phyloP scores from a whole-genome alignment of 2,329 filamentous ascomycete genomes.

The Anthostomella pinea region DNA sequence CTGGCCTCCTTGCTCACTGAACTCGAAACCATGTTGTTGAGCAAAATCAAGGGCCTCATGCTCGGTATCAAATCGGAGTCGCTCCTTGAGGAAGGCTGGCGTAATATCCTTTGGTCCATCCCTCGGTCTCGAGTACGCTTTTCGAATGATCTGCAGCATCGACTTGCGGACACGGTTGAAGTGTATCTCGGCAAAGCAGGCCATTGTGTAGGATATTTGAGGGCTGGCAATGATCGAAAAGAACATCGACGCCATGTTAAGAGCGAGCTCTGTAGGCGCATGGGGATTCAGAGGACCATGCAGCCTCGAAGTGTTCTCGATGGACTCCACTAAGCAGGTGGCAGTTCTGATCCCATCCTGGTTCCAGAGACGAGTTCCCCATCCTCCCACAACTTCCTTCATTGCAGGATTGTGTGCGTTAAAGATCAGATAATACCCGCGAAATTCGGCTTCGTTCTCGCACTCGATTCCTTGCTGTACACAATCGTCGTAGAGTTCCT shows the following conservation, averaged over 20 bases:
- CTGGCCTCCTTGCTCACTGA: constrained; percentile 39
- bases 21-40: constrained; percentile 54
- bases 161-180: constrained; percentile 59
- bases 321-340: constrained; percentile 55
- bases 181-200: constrained; percentile 66
- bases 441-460: constrained; percentile 63
- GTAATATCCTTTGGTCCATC: constrained; percentile 60
- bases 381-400: constrained; percentile 52
- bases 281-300: constrained; percentile 55
- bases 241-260: constrained; percentile 51
- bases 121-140: constrained; percentile 54
- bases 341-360: constrained; percentile 61
- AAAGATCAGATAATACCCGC: constrained; percentile 62
- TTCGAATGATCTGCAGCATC: constrained; percentile 54
- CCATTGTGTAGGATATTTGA: constrained; percentile 65
- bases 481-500: constrained; percentile 65
- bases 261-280: constrained; percentile 46
- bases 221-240: constrained; percentile 58
- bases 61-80: constrained; percentile 65
- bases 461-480: constrained; percentile 55
- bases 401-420: constrained; percentile 59
- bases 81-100: constrained; percentile 51
- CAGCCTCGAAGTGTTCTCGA: constrained; percentile 57
- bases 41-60: constrained; percentile 65
- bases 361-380: constrained; percentile 55